A percentile compares a stretch with the other conserved stretches of the same genome.
Conservation (phyloP, 2,329 filamentous ascomycete species). For the Pseudogymnoascus sp. region DNA sequence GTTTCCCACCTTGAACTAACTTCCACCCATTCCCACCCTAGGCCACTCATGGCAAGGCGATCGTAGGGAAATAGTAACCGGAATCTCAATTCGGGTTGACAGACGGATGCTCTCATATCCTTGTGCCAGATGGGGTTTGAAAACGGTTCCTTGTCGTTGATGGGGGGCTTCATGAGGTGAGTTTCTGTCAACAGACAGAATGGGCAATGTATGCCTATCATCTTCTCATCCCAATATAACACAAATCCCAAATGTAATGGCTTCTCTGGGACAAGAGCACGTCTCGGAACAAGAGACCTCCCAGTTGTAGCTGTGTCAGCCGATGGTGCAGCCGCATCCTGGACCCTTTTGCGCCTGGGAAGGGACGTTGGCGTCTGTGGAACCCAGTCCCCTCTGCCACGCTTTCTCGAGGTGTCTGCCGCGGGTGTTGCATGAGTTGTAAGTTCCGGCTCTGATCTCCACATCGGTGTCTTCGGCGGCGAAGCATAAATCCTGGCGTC, state of each 20-base stretch:
- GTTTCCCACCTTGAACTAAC: background rate
- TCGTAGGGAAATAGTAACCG: background rate
- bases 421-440: background rate
- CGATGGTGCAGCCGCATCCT: background rate
- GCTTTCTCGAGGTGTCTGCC: background rate
- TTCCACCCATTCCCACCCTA: background rate
- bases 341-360: background rate
- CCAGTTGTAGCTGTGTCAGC: too few species aligned
- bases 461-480: background rate
- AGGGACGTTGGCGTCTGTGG: background rate
- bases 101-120: background rate
- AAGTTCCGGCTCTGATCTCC: background rate
- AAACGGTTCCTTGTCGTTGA: background rate
- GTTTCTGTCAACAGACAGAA: background rate
- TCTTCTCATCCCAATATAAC: background rate
- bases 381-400: background rate
- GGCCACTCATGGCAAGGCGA: background rate
- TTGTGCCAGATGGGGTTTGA: background rate
- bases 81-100: background rate
- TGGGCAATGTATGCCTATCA: background rate
- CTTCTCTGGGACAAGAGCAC: background rate
- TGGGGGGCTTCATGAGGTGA: background rate
- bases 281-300: too few species aligned
- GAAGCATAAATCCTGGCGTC: background rate
- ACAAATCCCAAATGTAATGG: background rate